A percentile compares a stretch with the other conserved stretches of the same genome.
Conservation (phyloP, 352 stramenopile genomes). For the Thraustochytrium striatum region DNA sequence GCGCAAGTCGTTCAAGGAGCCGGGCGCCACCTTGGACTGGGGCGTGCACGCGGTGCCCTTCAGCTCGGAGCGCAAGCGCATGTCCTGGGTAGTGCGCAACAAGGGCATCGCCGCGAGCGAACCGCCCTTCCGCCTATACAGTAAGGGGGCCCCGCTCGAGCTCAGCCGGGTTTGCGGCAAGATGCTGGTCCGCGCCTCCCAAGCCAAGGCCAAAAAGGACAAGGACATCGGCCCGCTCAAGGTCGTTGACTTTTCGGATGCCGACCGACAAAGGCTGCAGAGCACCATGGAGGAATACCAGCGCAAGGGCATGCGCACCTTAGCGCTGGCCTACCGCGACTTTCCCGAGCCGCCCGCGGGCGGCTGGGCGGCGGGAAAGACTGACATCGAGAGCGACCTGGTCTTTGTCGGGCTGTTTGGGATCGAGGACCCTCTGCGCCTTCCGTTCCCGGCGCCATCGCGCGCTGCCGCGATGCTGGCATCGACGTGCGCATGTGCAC, state of each 20-base stretch:
- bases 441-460: conserved; percentile 87
- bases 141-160: conserved; percentile 71
- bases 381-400: conserved; percentile 63
- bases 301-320: conserved; percentile 65
- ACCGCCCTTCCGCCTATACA: conserved; percentile 61
- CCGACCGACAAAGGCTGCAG: conserved; percentile 23
- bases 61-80: conserved; percentile 84
- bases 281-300: conserved; percentile 71
- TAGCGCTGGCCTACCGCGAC: conserved; percentile 69
- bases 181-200: neutral
- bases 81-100: conserved; percentile 76
- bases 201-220: neutral
- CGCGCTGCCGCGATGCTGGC: conserved; percentile 85
- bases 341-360: conserved; percentile 53
- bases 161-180: conserved; percentile 43
- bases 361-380: conserved; percentile 48
- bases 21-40: conserved; percentile 7
- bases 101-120: neutral
- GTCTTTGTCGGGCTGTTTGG: conserved; percentile 57
- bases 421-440: conserved; percentile 82
- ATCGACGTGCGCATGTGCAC: conserved; percentile 99
- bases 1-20: conserved; percentile 15
- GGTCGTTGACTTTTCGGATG: conserved; percentile 16
- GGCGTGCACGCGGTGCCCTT: conserved; percentile 62
- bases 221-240: neutral